Base-by-base conservation (phyloP, 2,329 filamentous ascomycete species). In the Stagonosporopsis chrysanthemi region DNA sequence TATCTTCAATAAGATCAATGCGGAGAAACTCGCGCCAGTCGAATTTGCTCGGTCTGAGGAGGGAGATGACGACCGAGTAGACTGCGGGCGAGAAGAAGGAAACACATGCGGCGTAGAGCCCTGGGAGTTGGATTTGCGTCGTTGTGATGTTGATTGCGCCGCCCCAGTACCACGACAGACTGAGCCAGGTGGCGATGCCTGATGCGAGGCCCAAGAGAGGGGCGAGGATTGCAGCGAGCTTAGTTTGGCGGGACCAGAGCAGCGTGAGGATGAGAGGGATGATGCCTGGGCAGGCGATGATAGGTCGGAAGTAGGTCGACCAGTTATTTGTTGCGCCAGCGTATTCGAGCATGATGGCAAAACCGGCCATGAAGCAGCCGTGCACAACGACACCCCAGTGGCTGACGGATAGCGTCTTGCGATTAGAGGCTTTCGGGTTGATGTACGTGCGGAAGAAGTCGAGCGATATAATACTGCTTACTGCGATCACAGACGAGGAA, bases 371-470 rank as follows among this genome's bases (percentile, higher is more conserved):
- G 68, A 90, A 82, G 26, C 91, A 65, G 0, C 90, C 88, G 68
- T 92, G 96, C 9, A 86, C 79, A 35, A 93, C 77, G 56, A 88
- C 92, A 64, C 86, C 85, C 31, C 83, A 78, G 75, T 96, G 90
- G 29, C 86, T 90, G 76, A 92, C 88, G 75, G 87, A 90, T 38
- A 96, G 91, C 2, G 96, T 84, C 19, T 84, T 84, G 69, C 85
- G 87, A 22, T 91, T 91, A 48, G 83, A 87, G 5, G 92, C 91
- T 0, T 79, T 73, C 0, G 91, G 91, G 60, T 94, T 89, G 78
- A 96, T 84, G 74, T 96, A 96, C 0, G 90, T 91, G 56, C 91
- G 88, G 78, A 94, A 96, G 63, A 94, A 83, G 70, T 96, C 91
- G 73, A 94, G 95, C 0, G 91, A 94, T 75, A 88, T 86, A 75